These are phyloP conservation scores for Dalechampia spathulata DNA, from an alignment of 441 rosid genomes.

Conservation along the genomic window DNA sequence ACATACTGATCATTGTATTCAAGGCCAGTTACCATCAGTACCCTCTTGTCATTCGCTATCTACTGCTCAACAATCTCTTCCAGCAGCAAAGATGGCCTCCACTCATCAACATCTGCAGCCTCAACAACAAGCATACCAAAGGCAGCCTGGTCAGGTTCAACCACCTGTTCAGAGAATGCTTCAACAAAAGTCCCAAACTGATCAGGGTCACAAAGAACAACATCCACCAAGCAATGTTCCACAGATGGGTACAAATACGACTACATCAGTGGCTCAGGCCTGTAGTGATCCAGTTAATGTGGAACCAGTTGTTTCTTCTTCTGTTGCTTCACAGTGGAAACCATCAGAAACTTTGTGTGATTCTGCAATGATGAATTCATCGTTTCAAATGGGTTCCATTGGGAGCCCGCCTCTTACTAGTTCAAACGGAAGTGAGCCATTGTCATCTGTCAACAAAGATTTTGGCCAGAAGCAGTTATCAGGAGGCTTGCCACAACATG, in stretches of 20 bases:
- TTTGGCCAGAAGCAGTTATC: slow-evolving; percentile 54
- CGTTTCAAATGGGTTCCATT: slow-evolving; percentile 37
- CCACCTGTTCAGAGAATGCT: slow-evolving; percentile 48
- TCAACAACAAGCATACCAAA: slow-evolving; percentile 47
- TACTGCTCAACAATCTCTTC: slow-evolving; percentile 39
- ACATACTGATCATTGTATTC: slow-evolving; percentile 50
- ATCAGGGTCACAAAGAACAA: slow-evolving; percentile 40
- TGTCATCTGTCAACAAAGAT: slow-evolving; percentile 44
- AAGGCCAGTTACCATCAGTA: slow-evolving; percentile 50
- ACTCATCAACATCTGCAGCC: slow-evolving; percentile 61
- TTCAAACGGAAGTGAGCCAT: slow-evolving; percentile 45
- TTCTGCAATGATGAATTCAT: slow-evolving; percentile 31
- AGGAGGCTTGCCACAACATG: slow-evolving; percentile 46
- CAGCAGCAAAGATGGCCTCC: slow-evolving; percentile 43
- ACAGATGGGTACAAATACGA: slow-evolving; percentile 29
- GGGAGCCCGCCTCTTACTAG: slow-evolving; percentile 35
- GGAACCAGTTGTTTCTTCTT: slow-evolving; percentile 35
- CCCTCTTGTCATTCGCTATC: slow-evolving; percentile 39
- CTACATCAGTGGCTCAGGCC: slow-evolving; percentile 35
- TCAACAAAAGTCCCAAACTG: slow-evolving; percentile 64
- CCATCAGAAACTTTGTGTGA: slow-evolving; percentile 45
- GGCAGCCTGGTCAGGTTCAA: slow-evolving; percentile 58
- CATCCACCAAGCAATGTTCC: slow-evolving; percentile 36
- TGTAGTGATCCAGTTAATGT: slow-evolving; percentile 40
- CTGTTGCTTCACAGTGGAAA: slow-evolving; percentile 38